phyloP scores from a whole-genome alignment of 352 stramenopile genomes.

The Thraustochytrium striatum region DNA sequence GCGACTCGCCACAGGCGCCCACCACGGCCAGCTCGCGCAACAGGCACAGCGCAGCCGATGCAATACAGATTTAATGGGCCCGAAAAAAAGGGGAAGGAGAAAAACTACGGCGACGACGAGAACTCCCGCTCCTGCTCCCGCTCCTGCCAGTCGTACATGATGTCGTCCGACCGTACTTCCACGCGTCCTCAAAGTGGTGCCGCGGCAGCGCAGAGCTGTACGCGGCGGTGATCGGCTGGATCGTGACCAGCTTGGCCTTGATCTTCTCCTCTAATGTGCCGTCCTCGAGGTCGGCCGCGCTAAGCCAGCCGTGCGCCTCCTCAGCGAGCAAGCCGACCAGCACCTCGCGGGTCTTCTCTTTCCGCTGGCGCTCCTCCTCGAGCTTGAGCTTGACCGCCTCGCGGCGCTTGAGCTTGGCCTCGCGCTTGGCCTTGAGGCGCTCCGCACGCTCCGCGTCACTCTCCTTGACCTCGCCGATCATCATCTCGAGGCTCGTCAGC shows the following conservation, averaged over 20 bases:
- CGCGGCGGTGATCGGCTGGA: slow-evolving; percentile 38
- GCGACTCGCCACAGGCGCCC: neutral
- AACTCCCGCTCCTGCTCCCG: neutral
- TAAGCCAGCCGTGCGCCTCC: slow-evolving; percentile 31
- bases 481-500: neutral
- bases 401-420: neutral
- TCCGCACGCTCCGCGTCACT: neutral
- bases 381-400: slow-evolving; percentile 26
- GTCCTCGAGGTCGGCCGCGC: slow-evolving; percentile 24
- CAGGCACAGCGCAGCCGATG: neutral
- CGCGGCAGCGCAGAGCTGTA: neutral
- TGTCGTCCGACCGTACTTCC: slow-evolving; percentile 20
- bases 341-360: neutral
- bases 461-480: neutral
- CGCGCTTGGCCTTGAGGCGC: neutral
- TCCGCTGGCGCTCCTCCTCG: neutral
- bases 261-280: slow-evolving; percentile 37
- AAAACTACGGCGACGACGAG: neutral
- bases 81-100: neutral
- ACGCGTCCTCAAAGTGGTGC: slow-evolving; percentile 12
- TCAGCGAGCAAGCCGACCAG: slow-evolving; percentile 16
- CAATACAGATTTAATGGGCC: neutral
- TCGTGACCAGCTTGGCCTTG: neutral
- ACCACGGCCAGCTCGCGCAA: too few relatives aligned
- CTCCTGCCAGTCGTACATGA: slow-evolving; percentile 3